These are phyloP conservation scores for Plasmodium relictum DNA, from an alignment of 169 alveolate genomes.

Conservation along the genomic window DNA sequence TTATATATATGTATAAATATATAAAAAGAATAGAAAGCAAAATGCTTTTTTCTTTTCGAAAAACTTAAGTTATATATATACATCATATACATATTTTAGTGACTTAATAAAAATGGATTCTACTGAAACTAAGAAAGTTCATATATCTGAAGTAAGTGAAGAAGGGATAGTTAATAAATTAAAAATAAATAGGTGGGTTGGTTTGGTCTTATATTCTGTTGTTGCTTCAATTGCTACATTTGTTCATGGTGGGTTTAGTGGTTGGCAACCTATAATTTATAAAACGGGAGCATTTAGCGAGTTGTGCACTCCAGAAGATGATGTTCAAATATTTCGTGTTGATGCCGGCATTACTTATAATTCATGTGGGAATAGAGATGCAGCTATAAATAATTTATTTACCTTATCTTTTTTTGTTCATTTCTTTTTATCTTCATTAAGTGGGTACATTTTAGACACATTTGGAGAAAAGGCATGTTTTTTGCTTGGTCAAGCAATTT, in stretches of 20 bases:
- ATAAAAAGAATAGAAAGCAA: too few species aligned
- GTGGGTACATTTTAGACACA: slow-evolving; percentile 65
- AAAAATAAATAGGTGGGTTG: slow-evolving; percentile 42
- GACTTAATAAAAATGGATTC: too few species aligned
- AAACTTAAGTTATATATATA: too few species aligned
- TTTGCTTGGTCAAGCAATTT: slow-evolving; percentile 46
- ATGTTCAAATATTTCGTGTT: slow-evolving; percentile 14
- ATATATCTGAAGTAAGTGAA: too few species aligned
- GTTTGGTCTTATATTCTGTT: slow-evolving; percentile 21
- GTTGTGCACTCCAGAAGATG: slow-evolving; percentile 37
- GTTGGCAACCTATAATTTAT: slow-evolving; percentile 73
- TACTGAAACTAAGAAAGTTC: too few species aligned
- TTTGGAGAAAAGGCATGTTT: slow-evolving; percentile 71
- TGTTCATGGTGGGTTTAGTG: slow-evolving; percentile 71
- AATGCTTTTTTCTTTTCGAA: too few species aligned
- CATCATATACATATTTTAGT: too few species aligned
- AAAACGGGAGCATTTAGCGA: slow-evolving; percentile 72
- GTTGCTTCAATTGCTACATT: slow-evolving; percentile 40
- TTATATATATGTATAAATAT: too few species aligned
- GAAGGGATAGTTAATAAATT: neutral
- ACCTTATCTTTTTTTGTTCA: slow-evolving; percentile 72
- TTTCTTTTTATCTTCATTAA: slow-evolving; percentile 55
- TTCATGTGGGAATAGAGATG: slow-evolving; percentile 72
- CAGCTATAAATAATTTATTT: slow-evolving; percentile 58
- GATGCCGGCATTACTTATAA: slow-evolving; percentile 22